Conservation (phyloP, 1,139 yeast genomes). For the Geotrichum armillariae region DNA sequence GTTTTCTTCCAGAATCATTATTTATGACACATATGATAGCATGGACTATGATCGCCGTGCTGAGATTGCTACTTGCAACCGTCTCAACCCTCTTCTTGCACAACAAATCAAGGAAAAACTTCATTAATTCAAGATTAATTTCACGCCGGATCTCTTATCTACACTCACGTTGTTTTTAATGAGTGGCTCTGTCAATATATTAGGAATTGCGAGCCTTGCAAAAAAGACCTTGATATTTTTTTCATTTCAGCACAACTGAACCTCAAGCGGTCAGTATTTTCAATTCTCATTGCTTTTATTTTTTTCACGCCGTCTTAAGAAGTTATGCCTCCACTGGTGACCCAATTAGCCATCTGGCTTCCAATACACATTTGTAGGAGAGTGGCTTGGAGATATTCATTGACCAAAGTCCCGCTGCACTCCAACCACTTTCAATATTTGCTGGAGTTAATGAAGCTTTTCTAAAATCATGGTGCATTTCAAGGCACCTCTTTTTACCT, state of each 20-base stretch:
- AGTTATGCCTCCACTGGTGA: no score
- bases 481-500: background rate
- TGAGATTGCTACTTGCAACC: slow-evolving; percentile 90
- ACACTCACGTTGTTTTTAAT: no score
- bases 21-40: slow-evolving; percentile 83
- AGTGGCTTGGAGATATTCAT: background rate
- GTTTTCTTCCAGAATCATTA: slow-evolving; percentile 79
- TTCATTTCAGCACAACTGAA: no score
- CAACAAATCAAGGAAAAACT: slow-evolving; percentile 86
- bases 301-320: no score
- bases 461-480: no score
- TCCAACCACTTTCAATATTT: background rate
- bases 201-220: no score
- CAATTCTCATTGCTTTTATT: no score
- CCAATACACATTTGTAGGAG: no score
- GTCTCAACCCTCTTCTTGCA: slow-evolving; percentile 83
- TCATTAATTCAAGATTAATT: slow-evolving; percentile 64
- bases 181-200: no score
- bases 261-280: no score
- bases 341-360: no score
- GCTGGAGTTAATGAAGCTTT: background rate
- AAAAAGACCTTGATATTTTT: no score
- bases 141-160: slow-evolving; percentile 72
- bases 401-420: background rate
- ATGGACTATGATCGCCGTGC: slow-evolving; percentile 93